Conservation (phyloP, 2,329 filamentous ascomycete species). For the Colletotrichum horii region DNA sequence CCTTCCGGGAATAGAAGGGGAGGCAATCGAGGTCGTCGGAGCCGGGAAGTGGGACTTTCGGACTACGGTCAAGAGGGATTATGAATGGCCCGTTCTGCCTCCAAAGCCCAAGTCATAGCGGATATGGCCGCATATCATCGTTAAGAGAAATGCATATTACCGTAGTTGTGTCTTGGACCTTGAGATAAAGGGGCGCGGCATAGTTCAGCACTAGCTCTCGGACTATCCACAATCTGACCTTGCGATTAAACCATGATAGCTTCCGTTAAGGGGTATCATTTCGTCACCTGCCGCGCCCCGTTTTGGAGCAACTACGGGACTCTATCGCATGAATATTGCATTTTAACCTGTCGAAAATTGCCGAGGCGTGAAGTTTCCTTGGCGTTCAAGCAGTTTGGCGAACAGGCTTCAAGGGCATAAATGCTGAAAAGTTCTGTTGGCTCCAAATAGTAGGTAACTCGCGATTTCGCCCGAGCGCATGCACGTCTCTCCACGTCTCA, state of each 20-base stretch:
- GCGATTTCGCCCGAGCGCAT: not conserved
- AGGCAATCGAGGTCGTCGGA: not conserved
- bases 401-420: not conserved
- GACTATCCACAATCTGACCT: not conserved
- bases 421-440: not conserved
- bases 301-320: not conserved
- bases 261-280: not conserved
- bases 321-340: not conserved
- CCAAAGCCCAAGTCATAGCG: not conserved
- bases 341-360: not conserved
- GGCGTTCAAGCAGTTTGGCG: not conserved
- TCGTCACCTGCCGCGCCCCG: not conserved
- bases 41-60: not conserved
- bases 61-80: not conserved
- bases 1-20: not conserved
- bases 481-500: not conserved
- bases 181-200: not conserved
- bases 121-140: not conserved
- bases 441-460: not conserved
- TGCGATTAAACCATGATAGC: not conserved
- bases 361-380: not conserved
- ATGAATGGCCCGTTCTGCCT: conserved; percentile 2
- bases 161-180: not conserved
- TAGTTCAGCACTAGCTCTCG: not conserved
- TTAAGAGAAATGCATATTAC: not conserved